Conservation (phyloP, 805 yeast genomes). For the Kazachstania africana region DNA sequence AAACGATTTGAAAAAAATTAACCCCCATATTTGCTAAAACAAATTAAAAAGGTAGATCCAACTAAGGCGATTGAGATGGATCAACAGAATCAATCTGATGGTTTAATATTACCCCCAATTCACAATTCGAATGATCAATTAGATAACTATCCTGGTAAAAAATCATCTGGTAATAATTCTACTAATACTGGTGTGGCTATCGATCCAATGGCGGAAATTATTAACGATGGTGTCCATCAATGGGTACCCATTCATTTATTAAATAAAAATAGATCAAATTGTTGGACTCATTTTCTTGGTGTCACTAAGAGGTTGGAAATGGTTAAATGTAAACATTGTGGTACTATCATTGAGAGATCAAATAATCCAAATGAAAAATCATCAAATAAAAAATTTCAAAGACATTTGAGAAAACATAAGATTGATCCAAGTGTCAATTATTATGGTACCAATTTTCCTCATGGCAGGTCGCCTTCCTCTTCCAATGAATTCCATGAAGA, state of each 20-base stretch:
- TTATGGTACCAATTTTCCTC: not conserved
- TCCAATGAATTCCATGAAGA: not conserved
- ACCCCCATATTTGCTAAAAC: too few species aligned
- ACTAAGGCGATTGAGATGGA: too few species aligned
- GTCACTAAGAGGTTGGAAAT: not conserved
- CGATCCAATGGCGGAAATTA: constrained; percentile 3
- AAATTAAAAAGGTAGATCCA: too few species aligned
- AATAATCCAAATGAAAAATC: constrained; percentile 1
- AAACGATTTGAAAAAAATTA: too few species aligned
- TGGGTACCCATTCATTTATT: constrained; percentile 10
- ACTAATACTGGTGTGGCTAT: too few species aligned
- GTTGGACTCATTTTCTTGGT: constrained; percentile 10
- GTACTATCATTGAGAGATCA: constrained; percentile 2
- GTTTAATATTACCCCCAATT: too few species aligned
- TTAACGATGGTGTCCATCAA: constrained; percentile 2
- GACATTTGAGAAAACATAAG: constrained; percentile 8
- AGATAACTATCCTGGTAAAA: too few species aligned
- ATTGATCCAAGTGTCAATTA: constrained; percentile 4
- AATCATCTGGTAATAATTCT: too few species aligned
- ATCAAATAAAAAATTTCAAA: constrained; percentile 1
- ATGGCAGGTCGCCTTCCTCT: too few species aligned
- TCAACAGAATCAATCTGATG: too few species aligned
- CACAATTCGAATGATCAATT: too few species aligned
- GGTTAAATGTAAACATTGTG: constrained; percentile 12
- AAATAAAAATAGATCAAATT: constrained; percentile 3